Base-by-base conservation (phyloP, 768 basidiomycete genomes). In the Russula griseocarnosa region DNA sequence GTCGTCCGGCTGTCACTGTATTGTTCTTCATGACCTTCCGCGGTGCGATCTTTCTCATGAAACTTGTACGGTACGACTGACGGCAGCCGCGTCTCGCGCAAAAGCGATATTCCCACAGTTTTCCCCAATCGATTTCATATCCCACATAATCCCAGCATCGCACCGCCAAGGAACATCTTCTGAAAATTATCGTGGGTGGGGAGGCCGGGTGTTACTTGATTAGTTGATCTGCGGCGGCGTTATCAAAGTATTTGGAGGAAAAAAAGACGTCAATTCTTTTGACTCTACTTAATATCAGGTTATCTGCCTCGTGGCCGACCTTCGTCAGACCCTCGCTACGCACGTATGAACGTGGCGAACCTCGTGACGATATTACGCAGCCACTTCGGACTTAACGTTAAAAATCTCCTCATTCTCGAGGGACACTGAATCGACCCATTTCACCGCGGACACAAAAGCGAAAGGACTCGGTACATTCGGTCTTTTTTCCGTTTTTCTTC, bases 291-390 rank as follows among this genome's bases (percentile, higher is more conserved):
- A 24, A 50, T 47, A 16, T 53, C 38, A 34, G 10, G 36, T 36
- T 14, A 26, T 20, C 20, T 24, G 63, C 63, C 63, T 64, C 63
- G 58, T 60, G 63, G 52, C 58, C 63, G 58, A 50, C 52, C 36
- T n/a, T 59, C 40, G 34, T 57, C 62, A 57, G 55, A 47, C 13
- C 36, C 11, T 54, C 46, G 34, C 58, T 22, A 46, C 46, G n/a
- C 20, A n/a, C 9, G 22, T 22, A 40, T 36, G 49, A 22, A 63
- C 52, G 30, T 18, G 38, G 55, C 51, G 6, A 40, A 40, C 26
- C 62, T 52, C 40, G 32, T 36, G 57, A 38, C 22, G 22, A 4
- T 13, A 58, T 58, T 28, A 58, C 18, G 51, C 56, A 47, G 18
- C 34, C 7, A 22, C 63, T 55, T 55, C 58, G 42, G 52, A 34